phyloP scores from a whole-genome alignment of 2,329 filamentous ascomycete genomes.

The Aspergillus aculeatinus region DNA sequence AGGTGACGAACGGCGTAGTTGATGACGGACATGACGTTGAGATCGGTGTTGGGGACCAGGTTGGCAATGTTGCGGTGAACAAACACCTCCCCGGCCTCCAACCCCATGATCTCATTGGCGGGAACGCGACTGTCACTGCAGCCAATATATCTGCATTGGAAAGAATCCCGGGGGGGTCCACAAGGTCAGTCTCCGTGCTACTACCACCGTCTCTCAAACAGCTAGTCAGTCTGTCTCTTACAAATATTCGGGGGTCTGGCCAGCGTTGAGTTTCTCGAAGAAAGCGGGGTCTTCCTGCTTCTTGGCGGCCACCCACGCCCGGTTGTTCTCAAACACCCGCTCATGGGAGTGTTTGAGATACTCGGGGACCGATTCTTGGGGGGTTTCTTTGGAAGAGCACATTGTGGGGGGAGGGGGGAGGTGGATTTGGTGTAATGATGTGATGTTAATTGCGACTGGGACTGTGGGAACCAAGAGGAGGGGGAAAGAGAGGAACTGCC shows the following conservation, averaged over 20 bases:
- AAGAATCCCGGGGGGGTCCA: slow-evolving; percentile 51
- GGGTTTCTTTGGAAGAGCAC: not conserved
- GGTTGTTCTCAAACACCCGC: not conserved
- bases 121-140: slow-evolving; percentile 84
- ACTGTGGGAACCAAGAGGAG: too few relatives aligned
- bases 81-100: slow-evolving; percentile 81
- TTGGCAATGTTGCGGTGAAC: slow-evolving; percentile 91
- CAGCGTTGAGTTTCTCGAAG: slow-evolving; percentile 65
- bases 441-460: too few relatives aligned
- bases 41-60: slow-evolving; percentile 71
- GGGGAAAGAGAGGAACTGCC: too few relatives aligned
- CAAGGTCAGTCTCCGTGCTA: slow-evolving; percentile 45
- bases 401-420: not conserved
- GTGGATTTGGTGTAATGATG: not conserved
- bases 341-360: not conserved
- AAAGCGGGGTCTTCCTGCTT: slow-evolving; percentile 66
- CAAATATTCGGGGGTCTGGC: slow-evolving; percentile 56
- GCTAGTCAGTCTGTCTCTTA: not conserved
- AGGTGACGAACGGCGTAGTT: slow-evolving; percentile 75
- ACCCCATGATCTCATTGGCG: slow-evolving; percentile 75
- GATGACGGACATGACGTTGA: slow-evolving; percentile 72
- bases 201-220: not conserved
- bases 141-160: slow-evolving; percentile 50
- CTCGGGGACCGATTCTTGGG: not conserved
- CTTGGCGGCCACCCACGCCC: slow-evolving; percentile 63